These are phyloP conservation scores for Ocimum tenuiflorum DNA, from an alignment of 257 asterid species.

Conservation along the genomic window DNA sequence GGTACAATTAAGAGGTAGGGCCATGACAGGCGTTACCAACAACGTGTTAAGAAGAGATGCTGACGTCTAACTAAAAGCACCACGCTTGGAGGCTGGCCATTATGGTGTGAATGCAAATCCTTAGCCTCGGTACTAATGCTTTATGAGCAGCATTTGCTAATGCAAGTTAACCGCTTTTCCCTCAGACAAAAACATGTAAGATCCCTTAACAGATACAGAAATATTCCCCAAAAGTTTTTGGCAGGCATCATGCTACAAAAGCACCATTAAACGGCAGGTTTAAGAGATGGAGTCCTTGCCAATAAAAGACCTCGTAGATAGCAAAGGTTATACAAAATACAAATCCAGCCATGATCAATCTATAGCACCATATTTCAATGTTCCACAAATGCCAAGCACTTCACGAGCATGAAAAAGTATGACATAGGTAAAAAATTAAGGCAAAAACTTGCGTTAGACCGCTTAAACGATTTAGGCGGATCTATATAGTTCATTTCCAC, in stretches of 20 bases:
- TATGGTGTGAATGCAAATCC: slow-evolving; percentile 14
- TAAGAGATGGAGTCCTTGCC: slow-evolving; percentile 15
- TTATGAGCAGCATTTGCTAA: neutral
- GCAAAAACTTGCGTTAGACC: too few species aligned
- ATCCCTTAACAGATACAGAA: slow-evolving; percentile 18
- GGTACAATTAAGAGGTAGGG: neutral
- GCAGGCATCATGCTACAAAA: neutral
- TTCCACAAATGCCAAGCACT: neutral
- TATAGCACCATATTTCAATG: neutral
- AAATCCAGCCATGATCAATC: slow-evolving; percentile 14
- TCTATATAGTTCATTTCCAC: too few species aligned
- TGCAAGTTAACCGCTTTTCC: neutral
- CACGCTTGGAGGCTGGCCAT: neutral
- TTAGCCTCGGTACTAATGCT: neutral
- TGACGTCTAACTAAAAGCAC: slow-evolving; percentile 9
- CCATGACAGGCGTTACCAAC: neutral
- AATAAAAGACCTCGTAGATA: neutral
- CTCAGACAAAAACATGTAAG: neutral
- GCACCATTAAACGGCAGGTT: slow-evolving; percentile 9
- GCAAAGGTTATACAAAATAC: slow-evolving; percentile 2
- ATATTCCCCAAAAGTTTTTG: slow-evolving; percentile 4
- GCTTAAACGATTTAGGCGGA: too few species aligned
- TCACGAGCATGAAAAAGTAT: neutral
- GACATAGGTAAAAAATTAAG: neutral
- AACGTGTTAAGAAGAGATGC: slow-evolving; percentile 8